These are phyloP conservation scores for Paulownia fortunei DNA, from an alignment of 257 asterid genomes.

Conservation along the genomic window DNA sequence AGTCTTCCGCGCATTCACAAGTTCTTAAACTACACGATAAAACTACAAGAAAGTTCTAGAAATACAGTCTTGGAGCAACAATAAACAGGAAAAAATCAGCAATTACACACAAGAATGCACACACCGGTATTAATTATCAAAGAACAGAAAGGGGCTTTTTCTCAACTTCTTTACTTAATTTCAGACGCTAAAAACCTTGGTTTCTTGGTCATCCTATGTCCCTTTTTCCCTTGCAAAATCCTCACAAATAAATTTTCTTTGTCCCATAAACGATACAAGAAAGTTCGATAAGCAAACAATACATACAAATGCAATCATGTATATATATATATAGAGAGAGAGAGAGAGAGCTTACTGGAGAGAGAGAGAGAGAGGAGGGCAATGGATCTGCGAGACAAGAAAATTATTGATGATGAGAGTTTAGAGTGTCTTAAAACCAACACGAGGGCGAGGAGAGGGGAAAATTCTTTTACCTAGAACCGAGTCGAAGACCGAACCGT, in stretches of 20 bases:
- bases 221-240: background rate
- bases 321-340: background rate
- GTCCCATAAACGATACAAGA: background rate
- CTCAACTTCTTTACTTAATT: background rate
- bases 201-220: background rate
- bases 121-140: background rate
- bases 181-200: background rate
- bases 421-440: background rate
- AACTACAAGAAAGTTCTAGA: background rate
- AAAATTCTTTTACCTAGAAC: slow-evolving; percentile 4
- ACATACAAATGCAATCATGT: background rate
- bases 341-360: background rate
- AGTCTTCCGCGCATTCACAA: background rate
- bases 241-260: background rate
- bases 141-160: background rate
- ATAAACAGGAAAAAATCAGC: background rate
- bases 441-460: background rate
- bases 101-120: background rate
- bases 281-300: background rate
- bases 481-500: background rate
- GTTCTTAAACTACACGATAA: background rate
- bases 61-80: background rate
- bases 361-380: background rate
- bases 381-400: background rate
- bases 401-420: background rate